phyloP scores from a whole-genome alignment of 148 eudicot species.

The Polygonum aviculare region DNA sequence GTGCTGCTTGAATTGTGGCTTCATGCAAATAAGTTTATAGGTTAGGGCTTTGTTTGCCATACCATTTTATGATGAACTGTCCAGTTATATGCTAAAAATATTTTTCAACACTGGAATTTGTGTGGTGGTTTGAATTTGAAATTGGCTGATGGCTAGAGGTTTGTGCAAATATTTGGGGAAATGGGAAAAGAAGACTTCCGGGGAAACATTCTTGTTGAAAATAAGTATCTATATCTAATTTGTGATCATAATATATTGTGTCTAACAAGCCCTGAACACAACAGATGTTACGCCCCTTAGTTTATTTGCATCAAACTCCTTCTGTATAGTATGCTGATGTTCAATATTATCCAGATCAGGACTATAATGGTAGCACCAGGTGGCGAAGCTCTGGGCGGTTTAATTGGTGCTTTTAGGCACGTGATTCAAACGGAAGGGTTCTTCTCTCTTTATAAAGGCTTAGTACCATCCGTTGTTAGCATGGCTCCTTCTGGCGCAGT shows the following conservation, averaged over 20 bases:
- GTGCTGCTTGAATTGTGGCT: not conserved
- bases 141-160: too few species aligned
- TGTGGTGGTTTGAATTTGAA: too few species aligned
- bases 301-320: not conserved
- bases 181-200: too few species aligned
- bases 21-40: not conserved
- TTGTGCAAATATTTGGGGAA: too few species aligned
- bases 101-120: too few species aligned
- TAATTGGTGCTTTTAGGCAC: conserved; percentile 70
- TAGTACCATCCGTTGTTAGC: conserved; percentile 80
- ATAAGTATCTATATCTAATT: too few species aligned
- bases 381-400: conserved; percentile 89
- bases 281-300: not conserved
- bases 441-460: conserved; percentile 88
- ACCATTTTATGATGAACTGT: too few species aligned
- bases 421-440: conserved; percentile 90
- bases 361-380: conserved; percentile 96
- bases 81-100: too few species aligned
- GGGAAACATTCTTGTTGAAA: too few species aligned
- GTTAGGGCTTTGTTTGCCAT: not conserved
- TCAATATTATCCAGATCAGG: conserved; percentile 55
- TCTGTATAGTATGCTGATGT: conserved; percentile 2
- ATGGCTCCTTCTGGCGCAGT: conserved; percentile 99
- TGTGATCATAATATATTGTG: too few species aligned
- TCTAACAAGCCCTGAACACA: not conserved